Conservation (phyloP, 2,329 filamentous ascomycete genomes). For the Camillea tinctor region DNA sequence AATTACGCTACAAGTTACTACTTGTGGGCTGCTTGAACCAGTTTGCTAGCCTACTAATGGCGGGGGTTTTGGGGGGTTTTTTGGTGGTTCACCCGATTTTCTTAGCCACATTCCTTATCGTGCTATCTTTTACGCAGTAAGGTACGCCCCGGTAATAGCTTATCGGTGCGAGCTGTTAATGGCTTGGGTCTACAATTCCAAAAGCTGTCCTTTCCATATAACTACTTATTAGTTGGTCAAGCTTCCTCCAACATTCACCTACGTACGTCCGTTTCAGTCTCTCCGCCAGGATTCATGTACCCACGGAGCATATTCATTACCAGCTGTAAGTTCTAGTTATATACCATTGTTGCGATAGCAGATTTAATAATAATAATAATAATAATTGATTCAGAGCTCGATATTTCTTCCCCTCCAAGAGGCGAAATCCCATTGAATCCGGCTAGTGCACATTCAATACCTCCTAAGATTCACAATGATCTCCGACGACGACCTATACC, state of each 20-base stretch:
- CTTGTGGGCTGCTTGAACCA: neutral
- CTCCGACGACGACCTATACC: slow-evolving; percentile 87
- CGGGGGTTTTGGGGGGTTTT: neutral
- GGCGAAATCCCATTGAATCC: slow-evolving; percentile 4
- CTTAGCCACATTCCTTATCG: neutral
- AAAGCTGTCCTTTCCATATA: neutral
- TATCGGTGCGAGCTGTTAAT: neutral
- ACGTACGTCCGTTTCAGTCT: neutral
- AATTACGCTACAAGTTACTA: slow-evolving; percentile 1
- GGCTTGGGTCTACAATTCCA: neutral
- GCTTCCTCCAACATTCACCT: neutral
- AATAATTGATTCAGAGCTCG: neutral
- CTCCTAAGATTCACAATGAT: slow-evolving; percentile 68
- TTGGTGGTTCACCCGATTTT: neutral
- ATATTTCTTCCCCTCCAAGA: neutral
- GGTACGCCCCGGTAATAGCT: neutral
- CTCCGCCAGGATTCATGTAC: neutral
- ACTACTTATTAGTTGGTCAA: too few relatives aligned
- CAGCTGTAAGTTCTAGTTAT: neutral
- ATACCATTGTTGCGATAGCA: neutral
- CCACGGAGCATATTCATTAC: neutral
- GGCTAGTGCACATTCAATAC: slow-evolving; percentile 16
- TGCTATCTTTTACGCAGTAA: too few relatives aligned
- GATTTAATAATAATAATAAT: neutral
- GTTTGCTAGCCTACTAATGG: neutral